Conservation (phyloP, 352 stramenopile genomes). For the Phytophthora podocarpi region DNA sequence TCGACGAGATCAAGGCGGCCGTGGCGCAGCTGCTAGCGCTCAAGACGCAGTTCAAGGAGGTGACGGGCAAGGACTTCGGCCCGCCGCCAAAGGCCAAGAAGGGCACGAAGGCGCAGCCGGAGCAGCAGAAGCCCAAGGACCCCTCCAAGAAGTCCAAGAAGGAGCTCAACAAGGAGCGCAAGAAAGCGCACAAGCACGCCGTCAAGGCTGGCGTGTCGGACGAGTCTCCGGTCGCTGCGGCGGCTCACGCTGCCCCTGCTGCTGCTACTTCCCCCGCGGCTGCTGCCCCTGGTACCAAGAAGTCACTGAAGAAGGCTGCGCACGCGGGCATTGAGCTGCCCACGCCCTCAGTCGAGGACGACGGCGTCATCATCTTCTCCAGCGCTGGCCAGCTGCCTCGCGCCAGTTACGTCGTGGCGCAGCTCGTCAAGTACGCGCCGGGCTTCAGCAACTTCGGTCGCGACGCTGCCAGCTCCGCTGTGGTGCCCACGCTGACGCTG, state of each 20-base stretch:
- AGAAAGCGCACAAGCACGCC: slow-evolving; percentile 84
- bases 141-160: slow-evolving; percentile 85
- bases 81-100: slow-evolving; percentile 71
- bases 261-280: slow-evolving; percentile 6
- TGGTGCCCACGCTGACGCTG: slow-evolving; percentile 74
- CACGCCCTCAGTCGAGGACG: slow-evolving; percentile 45
- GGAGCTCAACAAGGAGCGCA: slow-evolving; percentile 89
- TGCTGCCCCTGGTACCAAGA: slow-evolving; percentile 17
- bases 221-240: slow-evolving; percentile 14
- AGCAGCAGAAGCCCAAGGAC: slow-evolving; percentile 38
- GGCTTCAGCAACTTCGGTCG: slow-evolving; percentile 53
- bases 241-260: slow-evolving; percentile 10
- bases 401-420: slow-evolving; percentile 67
- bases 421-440: slow-evolving; percentile 56
- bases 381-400: slow-evolving; percentile 58
- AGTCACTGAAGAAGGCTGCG: slow-evolving; percentile 36
- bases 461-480: slow-evolving; percentile 45
- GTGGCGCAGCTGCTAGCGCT: slow-evolving; percentile 69
- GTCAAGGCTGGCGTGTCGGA: slow-evolving; percentile 54
- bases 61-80: slow-evolving; percentile 74
- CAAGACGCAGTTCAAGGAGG: slow-evolving; percentile 78
- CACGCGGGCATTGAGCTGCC: slow-evolving; percentile 49
- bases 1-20: slow-evolving; percentile 53
- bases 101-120: slow-evolving; percentile 51
- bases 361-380: slow-evolving; percentile 71